phyloP scores from a whole-genome alignment of 78 protist species.

The Dictyostelium intermedium region DNA sequence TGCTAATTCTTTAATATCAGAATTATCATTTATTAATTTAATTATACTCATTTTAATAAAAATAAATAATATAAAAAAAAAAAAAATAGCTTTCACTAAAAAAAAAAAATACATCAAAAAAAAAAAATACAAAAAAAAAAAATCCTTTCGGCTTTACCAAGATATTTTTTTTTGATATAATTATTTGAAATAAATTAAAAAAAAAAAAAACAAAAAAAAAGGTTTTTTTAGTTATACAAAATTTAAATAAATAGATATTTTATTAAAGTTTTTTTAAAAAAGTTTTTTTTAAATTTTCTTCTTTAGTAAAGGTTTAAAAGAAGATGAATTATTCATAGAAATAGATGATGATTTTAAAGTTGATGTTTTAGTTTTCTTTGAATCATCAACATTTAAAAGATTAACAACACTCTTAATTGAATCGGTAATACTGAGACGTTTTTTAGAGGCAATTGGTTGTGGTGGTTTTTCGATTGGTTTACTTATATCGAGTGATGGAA shows the following conservation, averaged over 20 bases:
- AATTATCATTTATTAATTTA: not conserved
- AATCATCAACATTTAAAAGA: not conserved
- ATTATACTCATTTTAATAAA: not conserved
- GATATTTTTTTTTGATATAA: too few species aligned
- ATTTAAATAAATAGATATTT: not conserved
- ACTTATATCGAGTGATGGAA: not conserved
- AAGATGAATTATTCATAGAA: not conserved
- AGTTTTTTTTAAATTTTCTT: not conserved
- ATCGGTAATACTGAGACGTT: slow-evolving; percentile 12
- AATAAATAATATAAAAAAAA: not conserved
- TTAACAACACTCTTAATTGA: slow-evolving; percentile 1
- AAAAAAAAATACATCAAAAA: too few species aligned
- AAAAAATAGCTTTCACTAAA: not conserved
- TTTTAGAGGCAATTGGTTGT: not conserved
- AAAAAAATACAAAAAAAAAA: too few species aligned
- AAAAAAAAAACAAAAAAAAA: too few species aligned
- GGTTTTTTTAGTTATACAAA: too few species aligned
- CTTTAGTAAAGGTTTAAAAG: not conserved
- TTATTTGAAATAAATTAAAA: too few species aligned
- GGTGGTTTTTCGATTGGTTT: not conserved
- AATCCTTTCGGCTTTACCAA: too few species aligned
- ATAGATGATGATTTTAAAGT: not conserved
- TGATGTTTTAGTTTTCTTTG: not conserved
- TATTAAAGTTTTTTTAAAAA: not conserved
- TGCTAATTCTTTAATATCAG: slow-evolving; percentile 1